A percentile compares a stretch with the other conserved stretches of the same genome.
Evolutionary conservation across 306 rosid genomes (phyloP).

Genomic region (Glycine tomentella): DNA sequence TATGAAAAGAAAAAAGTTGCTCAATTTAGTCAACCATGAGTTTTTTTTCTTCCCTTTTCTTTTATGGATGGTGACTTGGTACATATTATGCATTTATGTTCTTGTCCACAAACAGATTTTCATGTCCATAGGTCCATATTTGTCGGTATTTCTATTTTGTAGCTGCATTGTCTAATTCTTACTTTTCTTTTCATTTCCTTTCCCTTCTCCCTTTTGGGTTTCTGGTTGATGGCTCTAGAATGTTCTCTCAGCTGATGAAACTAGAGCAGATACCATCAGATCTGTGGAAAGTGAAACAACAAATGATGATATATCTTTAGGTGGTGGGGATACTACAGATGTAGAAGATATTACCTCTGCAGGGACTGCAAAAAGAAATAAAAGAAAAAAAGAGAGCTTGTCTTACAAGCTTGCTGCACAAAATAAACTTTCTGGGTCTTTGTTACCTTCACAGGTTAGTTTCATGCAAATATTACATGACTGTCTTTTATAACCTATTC

Average conservation of each 20-base stretch:
- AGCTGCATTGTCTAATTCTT: no score
- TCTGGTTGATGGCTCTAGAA: conserved; percentile 59
- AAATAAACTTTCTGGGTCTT: conserved; percentile 57
- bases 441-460: conserved; percentile 79
- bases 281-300: conserved; percentile 53
- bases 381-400: conserved; percentile 35
- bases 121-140: background rate
- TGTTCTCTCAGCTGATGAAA: conserved; percentile 39
- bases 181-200: background rate
- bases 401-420: conserved; percentile 50
- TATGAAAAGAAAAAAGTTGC: background rate
- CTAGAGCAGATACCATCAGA: conserved; percentile 64
- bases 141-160: no score
- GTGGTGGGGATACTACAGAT: conserved; percentile 45
- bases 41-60: no score
- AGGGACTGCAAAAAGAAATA: conserved; percentile 41
- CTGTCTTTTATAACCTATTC: background rate
- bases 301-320: conserved; percentile 47
- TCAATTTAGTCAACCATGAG: background rate
- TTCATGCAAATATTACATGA: conserved; percentile 37
- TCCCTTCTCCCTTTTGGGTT: background rate
- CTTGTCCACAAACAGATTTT: background rate
- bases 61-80: no score
- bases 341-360: conserved; percentile 50
- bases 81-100: background rate